Evolutionary conservation across 2,329 filamentous ascomycete genomes (phyloP).

Genomic region (Grosmannia huntii): DNA sequence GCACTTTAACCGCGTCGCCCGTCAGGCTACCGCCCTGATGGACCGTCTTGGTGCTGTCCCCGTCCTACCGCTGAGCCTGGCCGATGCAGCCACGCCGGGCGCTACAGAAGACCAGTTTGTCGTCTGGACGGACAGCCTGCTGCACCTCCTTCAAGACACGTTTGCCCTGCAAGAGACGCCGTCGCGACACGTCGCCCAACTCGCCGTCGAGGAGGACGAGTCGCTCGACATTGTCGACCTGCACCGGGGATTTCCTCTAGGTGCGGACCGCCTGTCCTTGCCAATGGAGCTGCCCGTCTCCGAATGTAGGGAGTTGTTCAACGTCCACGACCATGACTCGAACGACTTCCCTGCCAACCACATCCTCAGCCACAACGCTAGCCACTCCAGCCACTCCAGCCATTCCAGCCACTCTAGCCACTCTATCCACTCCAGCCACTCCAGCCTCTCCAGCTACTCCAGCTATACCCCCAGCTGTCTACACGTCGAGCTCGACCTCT

Average conservation of each 20-base stretch:
- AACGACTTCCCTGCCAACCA: too few relatives aligned
- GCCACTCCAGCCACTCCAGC: too few relatives aligned
- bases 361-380: too few relatives aligned
- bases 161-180: neutral
- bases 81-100: neutral
- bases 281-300: neutral
- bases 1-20: constrained; percentile 24
- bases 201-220: neutral
- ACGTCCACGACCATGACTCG: neutral
- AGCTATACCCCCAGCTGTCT: constrained; percentile 13
- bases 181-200: neutral
- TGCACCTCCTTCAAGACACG: neutral
- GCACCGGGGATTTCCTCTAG: neutral
- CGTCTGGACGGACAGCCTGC: neutral
- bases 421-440: too few relatives aligned
- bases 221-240: neutral
- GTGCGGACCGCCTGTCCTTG: neutral
- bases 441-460: too few relatives aligned
- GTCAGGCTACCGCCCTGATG: constrained; percentile 6
- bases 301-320: neutral
- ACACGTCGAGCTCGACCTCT: constrained; percentile 26
- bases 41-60: neutral
- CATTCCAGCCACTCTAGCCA: too few relatives aligned
- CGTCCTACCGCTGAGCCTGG: neutral
- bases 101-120: neutral